Evolutionary conservation across 2,329 filamentous ascomycete genomes (phyloP).

Genomic region (Aspergillus tubingensis): DNA sequence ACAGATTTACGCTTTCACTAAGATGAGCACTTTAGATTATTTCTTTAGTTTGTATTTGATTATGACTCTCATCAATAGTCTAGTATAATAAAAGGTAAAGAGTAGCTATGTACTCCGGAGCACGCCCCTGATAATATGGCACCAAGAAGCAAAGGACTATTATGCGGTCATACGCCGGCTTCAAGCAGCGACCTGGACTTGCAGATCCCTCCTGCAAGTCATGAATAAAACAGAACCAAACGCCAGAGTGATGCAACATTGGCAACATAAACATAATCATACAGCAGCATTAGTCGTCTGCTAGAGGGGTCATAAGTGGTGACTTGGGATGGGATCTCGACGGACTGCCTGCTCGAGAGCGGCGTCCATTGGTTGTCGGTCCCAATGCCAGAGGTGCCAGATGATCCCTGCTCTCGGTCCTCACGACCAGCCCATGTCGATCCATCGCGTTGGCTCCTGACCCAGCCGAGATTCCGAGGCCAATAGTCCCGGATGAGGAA

Average conservation of each 20-base stretch:
- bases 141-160: constrained; percentile 26
- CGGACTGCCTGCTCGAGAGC: constrained; percentile 49
- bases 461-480: constrained; percentile 38
- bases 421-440: constrained; percentile 71
- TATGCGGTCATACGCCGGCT: neutral
- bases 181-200: constrained; percentile 9
- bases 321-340: constrained; percentile 47
- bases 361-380: constrained; percentile 51
- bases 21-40: no score
- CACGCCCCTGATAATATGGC: constrained; percentile 24
- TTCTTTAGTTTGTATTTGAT: no score
- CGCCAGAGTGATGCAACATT: constrained; percentile 12
- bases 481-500: constrained; percentile 41
- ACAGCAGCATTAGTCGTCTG: constrained; percentile 34
- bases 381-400: constrained; percentile 58
- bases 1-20: no score
- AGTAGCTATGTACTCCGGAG: constrained; percentile 25
- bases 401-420: constrained; percentile 84
- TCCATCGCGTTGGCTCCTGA: constrained; percentile 51
- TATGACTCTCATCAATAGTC: no score
- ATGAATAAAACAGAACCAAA: constrained; percentile 15
- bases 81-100: no score
- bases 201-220: constrained; percentile 30
- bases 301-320: constrained; percentile 37
- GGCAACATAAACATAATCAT: constrained; percentile 16